Base-by-base conservation (phyloP, 208 protist species). In the Trypanosoma avium region DNA sequence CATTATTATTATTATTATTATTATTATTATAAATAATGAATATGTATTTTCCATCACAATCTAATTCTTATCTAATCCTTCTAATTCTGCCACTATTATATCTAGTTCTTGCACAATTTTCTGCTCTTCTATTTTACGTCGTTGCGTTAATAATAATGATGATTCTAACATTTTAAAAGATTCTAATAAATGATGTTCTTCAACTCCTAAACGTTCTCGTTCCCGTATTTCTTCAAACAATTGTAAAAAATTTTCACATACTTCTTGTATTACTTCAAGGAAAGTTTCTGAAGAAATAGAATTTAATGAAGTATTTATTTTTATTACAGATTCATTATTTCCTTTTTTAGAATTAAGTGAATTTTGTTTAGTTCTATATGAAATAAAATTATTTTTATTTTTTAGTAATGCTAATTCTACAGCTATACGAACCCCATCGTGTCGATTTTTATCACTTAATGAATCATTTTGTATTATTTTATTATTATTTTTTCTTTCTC, bases 161-260 rank as follows among this genome's bases (percentile, higher is more conserved):
- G 32, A 4, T 29, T 32, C 35, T n/a, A 46, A 27, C 7, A 36
- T 24, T 32, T 26, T 5, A 30, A 17, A 43, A 15, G 33, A 32
- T 9, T 21, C 35, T 5, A 17, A 45, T 24, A 46, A 27, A 21
- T 36, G 35, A 15, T 27, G 5, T 1, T 17, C 26, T 36, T 59
- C 54, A 21, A 13, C 54, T 36, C 19, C 10, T 4, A 46, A 24
- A 30, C 19, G 12, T 6, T 40, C n/a, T n/a, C 54, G 35, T 27
- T 47, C 54, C 35, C n/a, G 19, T 27, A 27, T 4, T 12, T 43
- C 54, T 43, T 46, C 54, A 30, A 32, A 59, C 19, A 59, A 27
- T 27, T 42, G 10, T 21, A 46, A n/a, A 43, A 47, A 59, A 8
- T 42, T 22, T 21, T 30, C 21, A 46, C 35, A 46, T 27, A 26